Percentiles rank a stretch among this genome's conserved stretches.
Evolutionary conservation across 2,329 filamentous ascomycete genomes (phyloP).

Genomic region (Neurospora crassa): DNA sequence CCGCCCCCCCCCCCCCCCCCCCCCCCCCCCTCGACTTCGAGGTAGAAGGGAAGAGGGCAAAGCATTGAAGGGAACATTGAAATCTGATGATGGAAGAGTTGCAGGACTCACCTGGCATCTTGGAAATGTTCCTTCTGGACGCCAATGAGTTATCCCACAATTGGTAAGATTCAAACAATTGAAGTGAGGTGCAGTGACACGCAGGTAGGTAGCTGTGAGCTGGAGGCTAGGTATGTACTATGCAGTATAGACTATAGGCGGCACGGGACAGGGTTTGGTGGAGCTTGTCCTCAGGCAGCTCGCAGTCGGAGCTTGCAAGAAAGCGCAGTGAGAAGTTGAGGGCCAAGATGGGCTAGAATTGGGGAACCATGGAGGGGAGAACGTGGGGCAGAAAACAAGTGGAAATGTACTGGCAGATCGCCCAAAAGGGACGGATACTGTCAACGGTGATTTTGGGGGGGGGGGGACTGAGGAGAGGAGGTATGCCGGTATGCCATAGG

Average conservation of each 20-base stretch:
- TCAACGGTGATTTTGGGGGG: not conserved
- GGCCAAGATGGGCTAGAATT: no score
- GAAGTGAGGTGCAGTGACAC: not conserved
- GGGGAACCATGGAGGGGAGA: no score
- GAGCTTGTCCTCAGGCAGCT: not conserved
- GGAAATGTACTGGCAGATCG: not conserved
- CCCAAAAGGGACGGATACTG: not conserved
- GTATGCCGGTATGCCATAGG: no score
- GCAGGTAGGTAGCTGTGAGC: not conserved
- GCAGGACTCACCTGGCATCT: not conserved
- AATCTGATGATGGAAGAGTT: not conserved
- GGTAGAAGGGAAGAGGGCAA: not conserved
- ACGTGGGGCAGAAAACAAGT: not conserved
- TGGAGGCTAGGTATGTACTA: not conserved
- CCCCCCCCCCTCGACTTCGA: not conserved
- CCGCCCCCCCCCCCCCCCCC: not conserved
- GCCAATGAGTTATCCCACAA: not conserved
- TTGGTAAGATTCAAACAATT: not conserved
- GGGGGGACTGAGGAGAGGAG: not conserved
- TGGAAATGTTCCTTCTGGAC: not conserved
- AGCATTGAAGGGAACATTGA: not conserved
- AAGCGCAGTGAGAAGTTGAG: not conserved
- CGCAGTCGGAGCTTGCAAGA: not conserved
- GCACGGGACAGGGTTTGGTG: not conserved
- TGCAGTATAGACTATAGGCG: not conserved